These are phyloP conservation scores for Phytopythium montanum DNA, from an alignment of 352 stramenopile genomes.

Conservation along the genomic window DNA sequence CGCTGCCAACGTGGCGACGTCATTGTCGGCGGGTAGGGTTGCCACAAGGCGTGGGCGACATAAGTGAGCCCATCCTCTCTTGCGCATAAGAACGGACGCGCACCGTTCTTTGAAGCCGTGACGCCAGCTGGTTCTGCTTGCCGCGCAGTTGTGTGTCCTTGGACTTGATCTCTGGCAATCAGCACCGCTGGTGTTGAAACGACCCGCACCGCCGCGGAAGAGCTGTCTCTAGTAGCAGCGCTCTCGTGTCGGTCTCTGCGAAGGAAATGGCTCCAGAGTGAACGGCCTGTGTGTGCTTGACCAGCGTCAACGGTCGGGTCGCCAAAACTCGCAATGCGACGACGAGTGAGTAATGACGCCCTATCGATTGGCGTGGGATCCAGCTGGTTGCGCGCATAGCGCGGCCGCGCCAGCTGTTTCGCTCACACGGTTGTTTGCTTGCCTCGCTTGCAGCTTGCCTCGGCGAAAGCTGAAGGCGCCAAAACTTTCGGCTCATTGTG, in stretches of 20 bases:
- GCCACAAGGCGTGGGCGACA: not conserved
- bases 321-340: not conserved
- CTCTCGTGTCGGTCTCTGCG: not conserved
- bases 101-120: constrained; percentile 1
- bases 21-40: not conserved
- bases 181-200: too few relatives aligned
- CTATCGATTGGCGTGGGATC: constrained; percentile 7
- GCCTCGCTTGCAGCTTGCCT: not conserved
- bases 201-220: too few relatives aligned
- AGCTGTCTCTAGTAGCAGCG: too few relatives aligned
- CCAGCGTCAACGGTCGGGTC: not conserved
- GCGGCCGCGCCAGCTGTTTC: not conserved
- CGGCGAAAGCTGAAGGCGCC: not conserved
- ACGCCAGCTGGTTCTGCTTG: not conserved
- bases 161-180: too few relatives aligned
- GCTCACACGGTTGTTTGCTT: not conserved
- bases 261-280: too few relatives aligned
- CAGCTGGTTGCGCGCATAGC: constrained; percentile 1
- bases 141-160: not conserved
- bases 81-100: constrained; percentile 2
- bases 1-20: not conserved
- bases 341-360: constrained; percentile 7
- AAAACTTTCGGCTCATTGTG: not conserved
- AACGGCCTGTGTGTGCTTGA: too few relatives aligned
- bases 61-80: not conserved